Evolutionary conservation across 768 basidiomycete species (phyloP).

Genomic region (Leccinum boreale): DNA sequence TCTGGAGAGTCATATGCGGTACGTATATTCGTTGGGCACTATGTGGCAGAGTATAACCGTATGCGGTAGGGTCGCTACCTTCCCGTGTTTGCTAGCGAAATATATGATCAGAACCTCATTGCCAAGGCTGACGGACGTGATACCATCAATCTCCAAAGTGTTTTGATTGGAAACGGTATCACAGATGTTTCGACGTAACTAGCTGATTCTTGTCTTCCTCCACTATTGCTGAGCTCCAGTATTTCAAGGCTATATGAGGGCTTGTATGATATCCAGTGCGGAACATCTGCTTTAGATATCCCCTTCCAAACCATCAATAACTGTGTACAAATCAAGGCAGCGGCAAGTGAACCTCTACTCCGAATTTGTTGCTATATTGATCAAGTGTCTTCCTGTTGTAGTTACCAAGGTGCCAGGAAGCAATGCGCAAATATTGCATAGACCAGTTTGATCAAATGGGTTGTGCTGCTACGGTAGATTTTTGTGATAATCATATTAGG

Average conservation of each 20-base stretch:
- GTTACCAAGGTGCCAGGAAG: constrained; percentile 66
- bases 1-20: constrained; percentile 76
- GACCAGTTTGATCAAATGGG: constrained; percentile 61
- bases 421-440: constrained; percentile 57
- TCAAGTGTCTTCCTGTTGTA: constrained; percentile 21
- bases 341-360: constrained; percentile 36
- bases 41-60: background rate
- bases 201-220: background rate
- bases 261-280: constrained; percentile 50
- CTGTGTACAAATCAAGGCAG: constrained; percentile 51
- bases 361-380: background rate
- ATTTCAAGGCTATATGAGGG: constrained; percentile 36
- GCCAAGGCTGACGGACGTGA: constrained; percentile 47
- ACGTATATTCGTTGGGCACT: constrained; percentile 21
- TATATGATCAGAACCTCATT: constrained; percentile 67
- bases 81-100: constrained; percentile 71
- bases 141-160: constrained; percentile 62
- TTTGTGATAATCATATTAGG: constrained; percentile 59
- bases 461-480: constrained; percentile 63
- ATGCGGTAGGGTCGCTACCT: constrained; percentile 60
- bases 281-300: constrained; percentile 45
- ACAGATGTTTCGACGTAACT: constrained; percentile 51
- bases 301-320: constrained; percentile 45
- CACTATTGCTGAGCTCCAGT: background rate
- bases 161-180: constrained; percentile 75